Conservation (phyloP, 495 filamentous ascomycete species). For the Aspergillus saccharolyticus region DNA sequence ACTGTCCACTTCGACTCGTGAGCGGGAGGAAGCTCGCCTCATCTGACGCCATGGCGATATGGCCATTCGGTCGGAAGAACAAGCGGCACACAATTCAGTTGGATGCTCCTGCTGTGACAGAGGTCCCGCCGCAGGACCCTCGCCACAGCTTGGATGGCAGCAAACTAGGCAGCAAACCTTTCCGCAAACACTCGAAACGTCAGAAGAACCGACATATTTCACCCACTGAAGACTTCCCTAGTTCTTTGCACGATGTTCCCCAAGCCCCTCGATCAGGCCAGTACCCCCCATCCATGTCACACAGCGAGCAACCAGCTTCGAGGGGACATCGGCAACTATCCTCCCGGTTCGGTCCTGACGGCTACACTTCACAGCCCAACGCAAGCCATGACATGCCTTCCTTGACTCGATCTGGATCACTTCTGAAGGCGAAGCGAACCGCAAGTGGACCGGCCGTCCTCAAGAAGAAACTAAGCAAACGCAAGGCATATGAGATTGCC, state of each 20-base stretch:
- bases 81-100: slow-evolving; percentile 46
- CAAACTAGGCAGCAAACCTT: slow-evolving; percentile 34
- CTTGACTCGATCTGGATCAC: slow-evolving; percentile 52
- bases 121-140: slow-evolving; percentile 27
- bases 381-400: slow-evolving; percentile 38
- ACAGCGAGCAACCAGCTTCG: slow-evolving; percentile 17
- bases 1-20: slow-evolving; percentile 43
- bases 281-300: slow-evolving; percentile 16
- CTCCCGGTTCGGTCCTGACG: slow-evolving; percentile 30
- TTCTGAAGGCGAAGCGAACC: slow-evolving; percentile 57
- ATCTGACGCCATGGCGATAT: slow-evolving; percentile 59
- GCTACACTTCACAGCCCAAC: slow-evolving; percentile 39
- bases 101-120: slow-evolving; percentile 31
- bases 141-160: slow-evolving; percentile 18
- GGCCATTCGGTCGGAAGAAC: slow-evolving; percentile 69
- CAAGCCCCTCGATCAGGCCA: slow-evolving; percentile 23
- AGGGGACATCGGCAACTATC: slow-evolving; percentile 19
- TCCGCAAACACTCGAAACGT: slow-evolving; percentile 38
- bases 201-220: slow-evolving; percentile 34
- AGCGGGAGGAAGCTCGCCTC: slow-evolving; percentile 14
- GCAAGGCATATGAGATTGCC: slow-evolving; percentile 64
- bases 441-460: slow-evolving; percentile 48
- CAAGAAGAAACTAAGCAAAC: slow-evolving; percentile 72
- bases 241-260: slow-evolving; percentile 26
- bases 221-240: slow-evolving; percentile 25